Evolutionary conservation across 2,329 filamentous ascomycete genomes (phyloP), one percentile per base, ranked within the genome.

Genomic region (Thermoascus crustaceus): DNA sequence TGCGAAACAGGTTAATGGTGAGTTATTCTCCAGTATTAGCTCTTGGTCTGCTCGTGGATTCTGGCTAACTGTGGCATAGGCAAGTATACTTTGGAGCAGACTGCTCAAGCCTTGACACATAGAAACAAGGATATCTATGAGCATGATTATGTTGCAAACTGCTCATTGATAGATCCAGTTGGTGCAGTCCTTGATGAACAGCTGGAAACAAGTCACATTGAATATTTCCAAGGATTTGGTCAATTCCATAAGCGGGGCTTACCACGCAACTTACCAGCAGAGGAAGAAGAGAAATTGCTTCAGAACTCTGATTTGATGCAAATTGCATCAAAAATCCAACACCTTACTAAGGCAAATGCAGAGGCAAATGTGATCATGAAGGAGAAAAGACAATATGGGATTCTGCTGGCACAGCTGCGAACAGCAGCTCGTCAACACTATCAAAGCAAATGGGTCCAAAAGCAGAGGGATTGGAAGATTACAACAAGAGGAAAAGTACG

Each of bases 381-480:
- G 16, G 34, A 4, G 9, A 25, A 25, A 11, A 4, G 23, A 9
- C 9, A 25, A 4, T 25, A 25, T 10, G 13, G 9, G 9, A 10
- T 25, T 11, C 23, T 25, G 4, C 10, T n/a, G 23, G 13, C 9
- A 10, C 10, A 10, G 23, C 4, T 25, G 9, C 9, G 4, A n/a
- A n/a, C 23, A 4, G 20, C 11, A 14, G 34, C 31, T 7, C 36
- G 39, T 7, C 37, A 31, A 26, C 18, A 34, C 8, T 45, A 41
- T 23, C 41, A 45, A 26, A 32, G 36, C 22, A 24, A 22, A 8
- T 45, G 41, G 43, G 25, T 45, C 17, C 38, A 32, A 30, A 21
- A 43, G 16, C 41, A 33, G 14, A 30, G 36, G 21, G 41, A 42
- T 19, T 42, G 39, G 41, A 34, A 35, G 11, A 32, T 43, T 32